phyloP scores from a whole-genome alignment of 2,329 filamentous ascomycete genomes.

The Raffaelea ambrosiae region DNA sequence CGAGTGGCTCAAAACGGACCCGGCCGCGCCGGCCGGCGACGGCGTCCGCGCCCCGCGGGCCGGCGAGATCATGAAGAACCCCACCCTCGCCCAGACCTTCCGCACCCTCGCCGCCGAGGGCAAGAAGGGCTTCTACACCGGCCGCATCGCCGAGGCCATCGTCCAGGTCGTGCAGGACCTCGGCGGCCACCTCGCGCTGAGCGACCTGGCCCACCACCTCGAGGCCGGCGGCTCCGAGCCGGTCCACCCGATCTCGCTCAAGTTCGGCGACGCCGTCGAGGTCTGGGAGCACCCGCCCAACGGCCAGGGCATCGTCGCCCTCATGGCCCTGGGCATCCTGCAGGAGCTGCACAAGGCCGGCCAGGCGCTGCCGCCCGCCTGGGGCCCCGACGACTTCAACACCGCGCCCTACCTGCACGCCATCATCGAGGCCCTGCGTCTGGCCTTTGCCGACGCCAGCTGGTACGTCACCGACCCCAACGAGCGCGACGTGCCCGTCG shows the following conservation, averaged over 20 bases:
- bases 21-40: constrained; percentile 47
- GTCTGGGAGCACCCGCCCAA: constrained; percentile 96
- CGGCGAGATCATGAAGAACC: constrained; percentile 86
- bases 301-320: constrained; percentile 85
- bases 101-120: constrained; percentile 68
- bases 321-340: constrained; percentile 86
- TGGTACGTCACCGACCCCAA: constrained; percentile 89
- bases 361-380: constrained; percentile 67
- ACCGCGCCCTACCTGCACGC: constrained; percentile 70
- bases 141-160: constrained; percentile 71
- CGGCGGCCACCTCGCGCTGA: constrained; percentile 69
- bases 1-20: constrained; percentile 80
- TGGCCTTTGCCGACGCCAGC: constrained; percentile 78
- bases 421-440: constrained; percentile 76
- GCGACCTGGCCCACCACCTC: constrained; percentile 73
- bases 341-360: constrained; percentile 71
- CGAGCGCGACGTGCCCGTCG: constrained; percentile 25
- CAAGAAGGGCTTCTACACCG: constrained; percentile 86
- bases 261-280: constrained; percentile 60
- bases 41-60: constrained; percentile 67
- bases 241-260: constrained; percentile 77
- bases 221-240: constrained; percentile 57
- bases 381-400: constrained; percentile 66
- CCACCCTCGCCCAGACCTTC: constrained; percentile 73
- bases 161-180: constrained; percentile 67